phyloP scores from a whole-genome alignment of 306 rosid genomes.

The Calophaca sinica region DNA sequence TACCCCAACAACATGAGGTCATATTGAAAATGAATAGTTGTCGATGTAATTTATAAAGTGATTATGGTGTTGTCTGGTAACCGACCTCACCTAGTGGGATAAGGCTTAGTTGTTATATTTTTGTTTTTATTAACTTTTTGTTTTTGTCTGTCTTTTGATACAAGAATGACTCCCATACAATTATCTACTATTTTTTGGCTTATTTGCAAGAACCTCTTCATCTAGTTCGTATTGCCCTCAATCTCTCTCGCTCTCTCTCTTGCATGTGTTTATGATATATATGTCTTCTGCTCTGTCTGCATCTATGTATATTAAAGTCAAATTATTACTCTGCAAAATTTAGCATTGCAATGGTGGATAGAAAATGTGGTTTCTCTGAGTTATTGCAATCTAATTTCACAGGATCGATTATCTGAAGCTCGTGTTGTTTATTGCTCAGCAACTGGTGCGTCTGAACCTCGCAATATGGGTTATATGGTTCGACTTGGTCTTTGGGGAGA shows the following conservation, averaged over 20 bases:
- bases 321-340: constrained; percentile 26
- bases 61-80: no score
- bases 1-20: neutral
- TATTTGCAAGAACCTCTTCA: neutral
- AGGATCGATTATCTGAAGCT: constrained; percentile 90
- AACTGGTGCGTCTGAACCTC: constrained; percentile 98
- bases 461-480: constrained; percentile 99
- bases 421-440: constrained; percentile 98
- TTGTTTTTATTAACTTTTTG: neutral
- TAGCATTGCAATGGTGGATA: constrained; percentile 31
- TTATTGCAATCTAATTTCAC: constrained; percentile 47
- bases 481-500: constrained; percentile 99
- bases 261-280: neutral
- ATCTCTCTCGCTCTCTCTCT: neutral
- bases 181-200: neutral
- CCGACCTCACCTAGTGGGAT: neutral
- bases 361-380: constrained; percentile 33
- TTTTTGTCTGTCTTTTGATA: constrained; percentile 14
- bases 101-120: neutral
- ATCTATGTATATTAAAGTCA: constrained; percentile 22
- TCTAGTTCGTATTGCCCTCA: neutral
- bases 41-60: no score
- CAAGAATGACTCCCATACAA: neutral
- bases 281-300: constrained; percentile 16
- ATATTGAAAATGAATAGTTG: neutral